Percentiles rank a stretch among this genome's conserved stretches.
These are phyloP conservation scores for Ramaria sp. DNA, from an alignment of 768 basidiomycete genomes.

Conservation along the genomic window DNA sequence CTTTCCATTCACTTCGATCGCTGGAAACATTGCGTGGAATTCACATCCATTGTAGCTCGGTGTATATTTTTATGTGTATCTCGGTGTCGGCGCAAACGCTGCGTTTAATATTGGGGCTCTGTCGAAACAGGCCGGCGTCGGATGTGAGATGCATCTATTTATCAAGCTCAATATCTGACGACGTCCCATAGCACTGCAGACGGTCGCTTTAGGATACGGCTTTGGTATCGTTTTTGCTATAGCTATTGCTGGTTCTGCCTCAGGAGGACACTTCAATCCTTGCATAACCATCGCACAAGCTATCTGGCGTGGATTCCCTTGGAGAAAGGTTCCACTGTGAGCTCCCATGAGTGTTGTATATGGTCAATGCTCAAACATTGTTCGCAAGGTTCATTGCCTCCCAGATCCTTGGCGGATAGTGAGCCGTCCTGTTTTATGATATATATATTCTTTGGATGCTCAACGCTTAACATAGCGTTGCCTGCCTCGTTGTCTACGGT, in stretches of 20 bases:
- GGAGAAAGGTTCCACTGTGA: conserved; percentile 15
- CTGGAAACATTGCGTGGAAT: background rate
- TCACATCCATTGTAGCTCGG: conserved; percentile 31
- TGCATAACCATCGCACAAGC: conserved; percentile 19
- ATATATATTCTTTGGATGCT: background rate
- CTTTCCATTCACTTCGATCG: background rate
- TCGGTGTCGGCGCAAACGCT: conserved; percentile 47
- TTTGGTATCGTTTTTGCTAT: conserved; percentile 53
- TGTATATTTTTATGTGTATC: conserved; percentile 50
- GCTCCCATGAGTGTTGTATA: background rate
- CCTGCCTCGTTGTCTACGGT: conserved; percentile 6
- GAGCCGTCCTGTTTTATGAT: background rate
- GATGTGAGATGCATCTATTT: conserved; percentile 30
- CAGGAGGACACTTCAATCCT: conserved; percentile 60
- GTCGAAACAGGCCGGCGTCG: conserved; percentile 28
- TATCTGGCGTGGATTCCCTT: conserved; percentile 18
- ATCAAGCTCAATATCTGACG: conserved; percentile 4
- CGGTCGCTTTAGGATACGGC: conserved; percentile 48
- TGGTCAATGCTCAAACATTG: background rate
- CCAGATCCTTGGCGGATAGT: conserved; percentile 8
- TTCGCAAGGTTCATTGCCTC: background rate
- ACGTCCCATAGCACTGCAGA: conserved; percentile 33
- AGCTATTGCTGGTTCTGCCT: conserved; percentile 38
- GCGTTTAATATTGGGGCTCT: conserved; percentile 39
- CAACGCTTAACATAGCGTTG: background rate